These are phyloP conservation scores for Aspergillus glaucus DNA, from an alignment of 2,329 filamentous ascomycete genomes.

Conservation along the genomic window DNA sequence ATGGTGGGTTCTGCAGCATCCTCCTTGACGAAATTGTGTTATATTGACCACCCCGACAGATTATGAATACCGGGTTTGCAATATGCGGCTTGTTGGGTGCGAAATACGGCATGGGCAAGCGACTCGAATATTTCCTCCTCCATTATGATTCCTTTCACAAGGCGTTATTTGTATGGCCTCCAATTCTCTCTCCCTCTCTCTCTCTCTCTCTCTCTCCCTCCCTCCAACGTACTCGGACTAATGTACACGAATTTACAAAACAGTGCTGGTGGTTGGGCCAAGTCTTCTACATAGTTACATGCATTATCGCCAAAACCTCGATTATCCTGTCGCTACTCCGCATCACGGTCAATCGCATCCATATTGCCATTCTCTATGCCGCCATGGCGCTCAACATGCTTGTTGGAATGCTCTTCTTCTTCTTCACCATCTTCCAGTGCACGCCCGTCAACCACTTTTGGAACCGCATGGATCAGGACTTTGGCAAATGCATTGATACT, in stretches of 20 bases:
- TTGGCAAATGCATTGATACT: constrained; percentile 36
- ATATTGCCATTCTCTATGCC: constrained; percentile 42
- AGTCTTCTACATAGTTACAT: constrained; percentile 45
- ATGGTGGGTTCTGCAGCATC: constrained; percentile 16
- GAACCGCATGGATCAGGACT: constrained; percentile 22
- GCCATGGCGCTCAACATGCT: constrained; percentile 38
- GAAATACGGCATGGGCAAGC: constrained; percentile 18
- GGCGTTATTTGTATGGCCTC: constrained; percentile 18
- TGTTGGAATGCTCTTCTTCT: constrained; percentile 43
- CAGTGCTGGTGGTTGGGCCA: constrained; percentile 48
- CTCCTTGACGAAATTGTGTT: neutral
- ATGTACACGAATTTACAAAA: neutral
- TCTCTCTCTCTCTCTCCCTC: neutral
- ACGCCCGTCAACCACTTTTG: constrained; percentile 46
- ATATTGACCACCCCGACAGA: constrained; percentile 5
- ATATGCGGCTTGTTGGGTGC: constrained; percentile 21
- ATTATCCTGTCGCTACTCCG: constrained; percentile 49
- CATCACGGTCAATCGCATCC: constrained; percentile 39
- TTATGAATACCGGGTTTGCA: constrained; percentile 20
- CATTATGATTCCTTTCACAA: constrained; percentile 14
- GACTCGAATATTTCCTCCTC: constrained; percentile 11
- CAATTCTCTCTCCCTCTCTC: neutral
- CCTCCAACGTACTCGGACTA: neutral
- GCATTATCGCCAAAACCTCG: constrained; percentile 43
- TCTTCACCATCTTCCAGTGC: constrained; percentile 48